These are phyloP conservation scores for Abrus pulchellus DNA, from an alignment of 306 rosid species.

Conservation along the genomic window DNA sequence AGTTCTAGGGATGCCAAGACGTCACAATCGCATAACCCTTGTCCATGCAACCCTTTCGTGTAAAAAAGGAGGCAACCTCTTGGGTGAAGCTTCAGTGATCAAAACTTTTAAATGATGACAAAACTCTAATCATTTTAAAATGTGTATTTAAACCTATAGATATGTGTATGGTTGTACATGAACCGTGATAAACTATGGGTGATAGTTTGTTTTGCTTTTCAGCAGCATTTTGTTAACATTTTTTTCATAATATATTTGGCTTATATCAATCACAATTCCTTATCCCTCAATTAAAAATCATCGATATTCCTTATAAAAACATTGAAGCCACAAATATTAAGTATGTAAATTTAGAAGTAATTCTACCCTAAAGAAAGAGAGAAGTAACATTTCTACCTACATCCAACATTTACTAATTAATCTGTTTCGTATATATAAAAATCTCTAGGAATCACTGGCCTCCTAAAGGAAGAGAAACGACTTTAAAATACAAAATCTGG, in stretches of 20 bases:
- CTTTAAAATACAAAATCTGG: too few species aligned
- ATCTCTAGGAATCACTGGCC: neutral
- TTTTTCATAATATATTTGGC: neutral
- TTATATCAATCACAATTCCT: neutral
- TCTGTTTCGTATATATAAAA: neutral
- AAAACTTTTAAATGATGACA: neutral
- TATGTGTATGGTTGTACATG: neutral
- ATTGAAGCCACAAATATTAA: neutral
- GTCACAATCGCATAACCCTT: slow-evolving; percentile 6
- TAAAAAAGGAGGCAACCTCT: slow-evolving; percentile 1
- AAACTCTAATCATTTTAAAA: neutral
- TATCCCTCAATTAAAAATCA: too few species aligned
- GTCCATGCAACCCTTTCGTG: slow-evolving; percentile 20
- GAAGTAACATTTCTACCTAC: neutral
- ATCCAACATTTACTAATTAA: neutral
- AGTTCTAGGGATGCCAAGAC: neutral
- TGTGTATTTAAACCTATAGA: neutral
- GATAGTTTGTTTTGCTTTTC: slow-evolving; percentile 9
- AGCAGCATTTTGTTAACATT: neutral
- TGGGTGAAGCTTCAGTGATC: slow-evolving; percentile 7
- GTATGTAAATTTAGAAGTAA: neutral
- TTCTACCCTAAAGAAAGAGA: neutral
- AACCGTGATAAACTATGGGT: neutral
- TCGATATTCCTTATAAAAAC: too few species aligned
- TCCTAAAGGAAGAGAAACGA: neutral